phyloP scores from a whole-genome alignment of 2,329 filamentous ascomycete species.

The Xylariaceae sp. region DNA sequence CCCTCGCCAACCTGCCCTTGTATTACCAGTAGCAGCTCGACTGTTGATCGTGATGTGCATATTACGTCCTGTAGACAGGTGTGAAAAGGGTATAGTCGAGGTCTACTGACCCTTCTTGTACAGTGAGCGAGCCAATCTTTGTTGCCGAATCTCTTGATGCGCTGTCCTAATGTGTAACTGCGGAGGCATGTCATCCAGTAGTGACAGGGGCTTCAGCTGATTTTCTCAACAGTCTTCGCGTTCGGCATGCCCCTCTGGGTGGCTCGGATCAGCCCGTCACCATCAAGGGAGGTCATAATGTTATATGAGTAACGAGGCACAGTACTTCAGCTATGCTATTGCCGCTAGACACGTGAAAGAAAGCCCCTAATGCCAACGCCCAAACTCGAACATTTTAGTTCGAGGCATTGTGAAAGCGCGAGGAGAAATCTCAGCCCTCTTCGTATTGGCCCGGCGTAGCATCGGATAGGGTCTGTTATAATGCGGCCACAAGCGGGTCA shows the following conservation, averaged over 20 bases:
- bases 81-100: constrained; percentile 31
- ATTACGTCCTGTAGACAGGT: constrained; percentile 26
- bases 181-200: constrained; percentile 27
- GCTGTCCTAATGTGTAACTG: constrained; percentile 30
- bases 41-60: constrained; percentile 32
- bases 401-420: constrained; percentile 22
- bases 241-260: constrained; percentile 21
- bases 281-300: constrained; percentile 15
- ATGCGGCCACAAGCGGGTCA: constrained; percentile 45
- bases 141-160: constrained; percentile 25
- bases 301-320: constrained; percentile 24
- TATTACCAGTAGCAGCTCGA: constrained; percentile 29
- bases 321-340: constrained; percentile 19
- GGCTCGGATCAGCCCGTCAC: constrained; percentile 23
- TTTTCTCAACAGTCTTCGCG: constrained; percentile 19
- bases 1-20: constrained; percentile 28
- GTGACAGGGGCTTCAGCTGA: constrained; percentile 22
- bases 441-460: constrained; percentile 37
- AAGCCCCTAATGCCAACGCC: constrained; percentile 18
- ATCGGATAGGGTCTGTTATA: constrained; percentile 35
- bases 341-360: constrained; percentile 26
- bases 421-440: constrained; percentile 27
- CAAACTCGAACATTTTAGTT: constrained; percentile 8
- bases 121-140: constrained; percentile 26
- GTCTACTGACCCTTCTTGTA: constrained; percentile 24